These are phyloP conservation scores for Pyrenophora graminea DNA, from an alignment of 2,329 filamentous ascomycete species.

Conservation along the genomic window DNA sequence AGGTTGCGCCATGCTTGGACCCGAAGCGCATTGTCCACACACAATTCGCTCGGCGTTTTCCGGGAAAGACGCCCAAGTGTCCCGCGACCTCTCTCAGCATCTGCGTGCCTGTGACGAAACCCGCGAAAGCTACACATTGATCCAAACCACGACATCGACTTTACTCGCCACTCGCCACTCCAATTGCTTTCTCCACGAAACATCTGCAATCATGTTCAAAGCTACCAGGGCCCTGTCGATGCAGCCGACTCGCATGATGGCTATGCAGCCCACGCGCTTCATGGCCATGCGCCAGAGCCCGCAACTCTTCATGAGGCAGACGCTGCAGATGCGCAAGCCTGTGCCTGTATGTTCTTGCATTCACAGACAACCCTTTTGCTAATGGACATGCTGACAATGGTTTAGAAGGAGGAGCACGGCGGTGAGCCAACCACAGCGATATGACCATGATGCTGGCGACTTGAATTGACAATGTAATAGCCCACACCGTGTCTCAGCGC, in stretches of 20 bases:
- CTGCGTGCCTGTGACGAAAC: constrained; percentile 35
- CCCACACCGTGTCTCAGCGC: constrained; percentile 95
- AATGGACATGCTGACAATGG: constrained; percentile 46
- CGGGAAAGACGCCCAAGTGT: constrained; percentile 23
- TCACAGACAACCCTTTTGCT: background rate
- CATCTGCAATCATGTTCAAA: constrained; percentile 36
- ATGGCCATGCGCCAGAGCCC: constrained; percentile 45
- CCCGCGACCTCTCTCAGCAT: constrained; percentile 25
- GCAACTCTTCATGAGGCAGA: constrained; percentile 44
- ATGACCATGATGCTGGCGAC: constrained; percentile 4
- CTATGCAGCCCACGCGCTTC: constrained; percentile 49
- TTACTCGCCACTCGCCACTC: constrained; percentile 28
- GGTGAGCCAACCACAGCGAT: constrained; percentile 53
- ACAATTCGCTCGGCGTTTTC: constrained; percentile 42
- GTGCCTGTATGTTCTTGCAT: constrained; percentile 66
- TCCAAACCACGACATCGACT: constrained; percentile 23
- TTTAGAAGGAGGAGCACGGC: constrained; percentile 66
- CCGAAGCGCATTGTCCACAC: constrained; percentile 39
- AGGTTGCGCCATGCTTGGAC: constrained; percentile 41
- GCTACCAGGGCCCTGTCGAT: constrained; percentile 46
- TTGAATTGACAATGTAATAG: constrained; percentile 55
- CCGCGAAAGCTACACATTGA: constrained; percentile 28
- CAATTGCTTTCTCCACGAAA: constrained; percentile 17
- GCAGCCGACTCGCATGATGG: constrained; percentile 49
- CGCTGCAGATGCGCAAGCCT: constrained; percentile 61